phyloP scores from a whole-genome alignment of 208 protist genomes.

The Naegleria fowleri region DNA sequence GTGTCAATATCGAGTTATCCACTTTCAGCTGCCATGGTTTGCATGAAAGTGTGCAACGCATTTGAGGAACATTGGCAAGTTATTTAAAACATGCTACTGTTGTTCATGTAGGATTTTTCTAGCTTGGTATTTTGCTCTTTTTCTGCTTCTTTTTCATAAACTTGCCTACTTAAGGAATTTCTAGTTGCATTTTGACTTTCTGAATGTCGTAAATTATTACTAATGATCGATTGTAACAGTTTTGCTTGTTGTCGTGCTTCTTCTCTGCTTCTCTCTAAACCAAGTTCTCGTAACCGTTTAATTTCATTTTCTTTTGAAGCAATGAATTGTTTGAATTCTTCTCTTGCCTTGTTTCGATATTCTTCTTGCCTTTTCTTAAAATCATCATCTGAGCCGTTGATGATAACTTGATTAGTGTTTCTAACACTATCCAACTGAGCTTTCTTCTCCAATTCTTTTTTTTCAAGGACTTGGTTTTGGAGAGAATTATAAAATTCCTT shows the following conservation, averaged over 20 bases:
- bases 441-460: background rate
- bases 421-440: background rate
- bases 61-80: constrained; percentile 64
- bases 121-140: background rate
- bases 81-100: background rate
- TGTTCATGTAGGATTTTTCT: background rate
- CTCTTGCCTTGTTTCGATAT: background rate
- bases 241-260: background rate
- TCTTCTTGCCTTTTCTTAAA: background rate
- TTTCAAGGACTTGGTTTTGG: background rate
- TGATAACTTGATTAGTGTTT: background rate
- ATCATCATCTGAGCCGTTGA: background rate
- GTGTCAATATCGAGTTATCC: constrained; percentile 73
- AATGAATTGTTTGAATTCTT: background rate
- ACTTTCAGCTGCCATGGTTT: constrained; percentile 55
- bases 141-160: background rate
- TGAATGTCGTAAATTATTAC: background rate
- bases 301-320: background rate
- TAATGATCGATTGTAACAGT: background rate
- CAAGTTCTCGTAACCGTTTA: background rate
- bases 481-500: background rate
- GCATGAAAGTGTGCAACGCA: constrained; percentile 53
- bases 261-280: background rate
- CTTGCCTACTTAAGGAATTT: background rate
- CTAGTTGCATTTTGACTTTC: background rate